phyloP scores from a whole-genome alignment of 2,329 filamentous ascomycete genomes.

The Arthrobotrys sinensis region DNA sequence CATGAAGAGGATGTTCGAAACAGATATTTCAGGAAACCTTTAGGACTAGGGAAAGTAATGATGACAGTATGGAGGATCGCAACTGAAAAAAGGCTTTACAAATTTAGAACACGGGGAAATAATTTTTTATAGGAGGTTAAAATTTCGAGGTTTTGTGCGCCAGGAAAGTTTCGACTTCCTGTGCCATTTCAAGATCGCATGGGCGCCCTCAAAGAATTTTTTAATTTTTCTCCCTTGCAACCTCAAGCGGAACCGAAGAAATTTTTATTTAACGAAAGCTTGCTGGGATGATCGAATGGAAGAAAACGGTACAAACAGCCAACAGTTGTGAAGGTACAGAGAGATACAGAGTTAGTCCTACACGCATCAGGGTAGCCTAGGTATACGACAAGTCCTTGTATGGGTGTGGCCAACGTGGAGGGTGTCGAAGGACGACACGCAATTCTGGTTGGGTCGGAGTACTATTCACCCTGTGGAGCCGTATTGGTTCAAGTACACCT shows the following conservation, averaged over 20 bases:
- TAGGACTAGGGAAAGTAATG: neutral
- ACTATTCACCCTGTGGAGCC: slow-evolving; percentile 50
- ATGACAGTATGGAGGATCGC: slow-evolving; percentile 14
- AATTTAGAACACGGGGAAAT: slow-evolving; percentile 27
- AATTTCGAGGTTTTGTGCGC: slow-evolving; percentile 52
- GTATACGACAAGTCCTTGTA: slow-evolving; percentile 35
- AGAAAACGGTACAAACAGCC: slow-evolving; percentile 35
- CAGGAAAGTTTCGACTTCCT: slow-evolving; percentile 31
- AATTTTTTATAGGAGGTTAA: slow-evolving; percentile 29
- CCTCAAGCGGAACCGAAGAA: slow-evolving; percentile 27
- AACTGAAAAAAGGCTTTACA: slow-evolving; percentile 9
- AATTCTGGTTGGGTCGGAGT: slow-evolving; percentile 55
- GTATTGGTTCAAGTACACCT: slow-evolving; percentile 44
- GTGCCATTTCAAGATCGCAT: slow-evolving; percentile 28
- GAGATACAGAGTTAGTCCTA: slow-evolving; percentile 45
- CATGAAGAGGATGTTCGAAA: slow-evolving; percentile 14
- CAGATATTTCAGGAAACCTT: slow-evolving; percentile 11
- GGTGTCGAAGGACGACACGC: slow-evolving; percentile 45
- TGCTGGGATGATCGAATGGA: slow-evolving; percentile 26
- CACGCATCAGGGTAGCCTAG: slow-evolving; percentile 15
- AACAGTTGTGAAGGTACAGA: slow-evolving; percentile 49
- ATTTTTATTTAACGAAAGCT: slow-evolving; percentile 23
- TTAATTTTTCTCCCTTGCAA: slow-evolving; percentile 26
- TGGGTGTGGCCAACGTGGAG: slow-evolving; percentile 50
- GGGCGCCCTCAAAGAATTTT: slow-evolving; percentile 13